These are phyloP conservation scores for Apiospora phragmitis DNA, from an alignment of 2,329 filamentous ascomycete genomes.

Conservation along the genomic window DNA sequence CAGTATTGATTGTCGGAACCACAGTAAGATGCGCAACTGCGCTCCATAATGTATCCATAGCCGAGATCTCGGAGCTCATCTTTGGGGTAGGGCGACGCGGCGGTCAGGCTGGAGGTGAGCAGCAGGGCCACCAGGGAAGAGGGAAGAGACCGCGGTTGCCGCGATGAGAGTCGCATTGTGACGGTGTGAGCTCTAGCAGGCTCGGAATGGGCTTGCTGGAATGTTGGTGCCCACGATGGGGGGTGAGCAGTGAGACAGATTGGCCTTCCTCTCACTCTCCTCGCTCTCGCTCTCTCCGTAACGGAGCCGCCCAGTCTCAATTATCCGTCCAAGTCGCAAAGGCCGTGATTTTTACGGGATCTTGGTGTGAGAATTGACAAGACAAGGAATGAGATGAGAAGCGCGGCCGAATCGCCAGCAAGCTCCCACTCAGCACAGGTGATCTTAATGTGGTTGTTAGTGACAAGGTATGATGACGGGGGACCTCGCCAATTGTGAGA, in stretches of 20 bases:
- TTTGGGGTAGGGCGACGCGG: constrained; percentile 51
- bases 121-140: constrained; percentile 25
- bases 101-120: constrained; percentile 37
- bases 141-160: constrained; percentile 38
- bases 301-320: background rate
- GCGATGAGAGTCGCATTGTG: constrained; percentile 37
- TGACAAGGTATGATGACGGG: background rate
- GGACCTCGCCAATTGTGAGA: background rate
- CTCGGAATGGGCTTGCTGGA: constrained; percentile 12
- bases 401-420: background rate
- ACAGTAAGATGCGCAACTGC: constrained; percentile 54
- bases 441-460: background rate
- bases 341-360: background rate
- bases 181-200: background rate
- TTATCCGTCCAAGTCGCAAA: background rate
- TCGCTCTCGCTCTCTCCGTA: background rate
- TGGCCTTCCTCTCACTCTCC: background rate
- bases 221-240: constrained; percentile 6
- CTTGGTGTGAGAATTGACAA: background rate
- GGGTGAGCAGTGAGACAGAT: background rate
- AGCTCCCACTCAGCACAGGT: background rate
- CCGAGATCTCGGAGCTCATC: constrained; percentile 50
- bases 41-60: constrained; percentile 50
- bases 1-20: constrained; percentile 57
- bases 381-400: background rate